Evolutionary conservation across 140 eudicot species (phyloP).

Genomic region (Stevia rebaudiana): DNA sequence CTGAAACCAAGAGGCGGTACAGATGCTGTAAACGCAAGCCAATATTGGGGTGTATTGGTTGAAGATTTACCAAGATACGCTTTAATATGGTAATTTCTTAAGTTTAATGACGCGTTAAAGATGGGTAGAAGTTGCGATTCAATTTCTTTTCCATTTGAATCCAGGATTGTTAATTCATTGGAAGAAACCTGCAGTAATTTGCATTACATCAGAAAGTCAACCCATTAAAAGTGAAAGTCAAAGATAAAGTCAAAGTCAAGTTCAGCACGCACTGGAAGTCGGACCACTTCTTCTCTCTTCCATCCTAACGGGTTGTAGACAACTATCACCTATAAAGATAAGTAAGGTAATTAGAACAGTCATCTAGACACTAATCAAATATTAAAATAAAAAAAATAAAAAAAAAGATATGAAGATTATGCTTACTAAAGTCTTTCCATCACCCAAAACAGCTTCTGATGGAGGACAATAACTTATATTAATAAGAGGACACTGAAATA

Average conservation of each 20-base stretch:
- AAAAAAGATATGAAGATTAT: neutral
- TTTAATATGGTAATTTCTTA: conserved; percentile 51
- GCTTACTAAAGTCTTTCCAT: conserved; percentile 75
- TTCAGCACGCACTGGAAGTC: conserved; percentile 76
- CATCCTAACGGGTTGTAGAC: conserved; percentile 89
- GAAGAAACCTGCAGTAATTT: conserved; percentile 60
- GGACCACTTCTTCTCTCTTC: conserved; percentile 90
- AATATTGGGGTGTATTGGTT: conserved; percentile 46
- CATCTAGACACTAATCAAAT: neutral
- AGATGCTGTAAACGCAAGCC: conserved; percentile 84
- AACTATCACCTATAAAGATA: conserved; percentile 50
- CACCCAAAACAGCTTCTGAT: conserved; percentile 64
- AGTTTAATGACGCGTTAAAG: conserved; percentile 45
- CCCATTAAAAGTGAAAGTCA: neutral
- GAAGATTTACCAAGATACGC: conserved; percentile 71
- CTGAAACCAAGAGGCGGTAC: conserved; percentile 94
- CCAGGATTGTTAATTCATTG: conserved; percentile 48
- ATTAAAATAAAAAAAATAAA: neutral
- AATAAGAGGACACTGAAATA: conserved; percentile 82
- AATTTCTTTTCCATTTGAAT: conserved; percentile 67
- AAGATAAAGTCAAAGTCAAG: neutral
- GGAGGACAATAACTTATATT: conserved; percentile 90
- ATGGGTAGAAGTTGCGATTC: conserved; percentile 80
- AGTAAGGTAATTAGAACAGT: neutral
- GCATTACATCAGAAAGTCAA: neutral